These are phyloP conservation scores for Podospora appendiculata DNA, from an alignment of 495 filamentous ascomycete genomes.

Conservation along the genomic window DNA sequence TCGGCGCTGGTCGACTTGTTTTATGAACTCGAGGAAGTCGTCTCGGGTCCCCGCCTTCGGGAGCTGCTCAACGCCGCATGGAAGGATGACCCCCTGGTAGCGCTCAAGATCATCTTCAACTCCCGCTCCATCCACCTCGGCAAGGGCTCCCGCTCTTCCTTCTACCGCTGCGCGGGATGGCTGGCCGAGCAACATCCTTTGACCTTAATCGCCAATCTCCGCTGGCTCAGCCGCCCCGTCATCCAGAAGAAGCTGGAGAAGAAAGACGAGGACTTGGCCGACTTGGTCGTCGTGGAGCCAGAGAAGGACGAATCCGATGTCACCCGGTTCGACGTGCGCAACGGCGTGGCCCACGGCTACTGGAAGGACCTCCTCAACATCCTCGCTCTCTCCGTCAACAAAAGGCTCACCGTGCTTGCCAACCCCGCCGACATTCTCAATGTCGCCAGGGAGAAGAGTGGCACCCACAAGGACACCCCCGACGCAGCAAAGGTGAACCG, in stretches of 20 bases:
- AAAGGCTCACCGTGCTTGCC: conserved; percentile 20
- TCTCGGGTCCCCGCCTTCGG: conserved; percentile 18
- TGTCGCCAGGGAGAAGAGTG: conserved; percentile 8
- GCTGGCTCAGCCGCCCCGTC: conserved; percentile 37
- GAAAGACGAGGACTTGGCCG: conserved; percentile 14
- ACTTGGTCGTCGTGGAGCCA: conserved; percentile 14
- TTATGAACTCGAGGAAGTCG: conserved; percentile 29
- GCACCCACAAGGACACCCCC: background rate
- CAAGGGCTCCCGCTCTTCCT: conserved; percentile 26
- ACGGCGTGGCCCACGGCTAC: conserved; percentile 41
- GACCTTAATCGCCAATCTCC: conserved; percentile 34
- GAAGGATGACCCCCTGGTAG: conserved; percentile 28
- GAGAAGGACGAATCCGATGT: conserved; percentile 16
- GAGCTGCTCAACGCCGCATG: conserved; percentile 32
- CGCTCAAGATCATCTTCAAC: conserved; percentile 45
- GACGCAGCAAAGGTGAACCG: conserved; percentile 2
- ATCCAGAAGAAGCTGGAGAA: conserved; percentile 34
- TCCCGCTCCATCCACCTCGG: conserved; percentile 43
- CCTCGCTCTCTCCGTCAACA: conserved; percentile 30
- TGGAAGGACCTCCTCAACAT: conserved; percentile 46
- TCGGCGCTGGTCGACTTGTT: conserved; percentile 35
- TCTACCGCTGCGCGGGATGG: conserved; percentile 42
- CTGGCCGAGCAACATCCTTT: conserved; percentile 33
- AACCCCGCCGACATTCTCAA: conserved; percentile 26
- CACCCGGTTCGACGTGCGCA: conserved; percentile 24